Conservation (phyloP, 1,284 basidiomycete genomes). For the Gomphus bonarii region DNA sequence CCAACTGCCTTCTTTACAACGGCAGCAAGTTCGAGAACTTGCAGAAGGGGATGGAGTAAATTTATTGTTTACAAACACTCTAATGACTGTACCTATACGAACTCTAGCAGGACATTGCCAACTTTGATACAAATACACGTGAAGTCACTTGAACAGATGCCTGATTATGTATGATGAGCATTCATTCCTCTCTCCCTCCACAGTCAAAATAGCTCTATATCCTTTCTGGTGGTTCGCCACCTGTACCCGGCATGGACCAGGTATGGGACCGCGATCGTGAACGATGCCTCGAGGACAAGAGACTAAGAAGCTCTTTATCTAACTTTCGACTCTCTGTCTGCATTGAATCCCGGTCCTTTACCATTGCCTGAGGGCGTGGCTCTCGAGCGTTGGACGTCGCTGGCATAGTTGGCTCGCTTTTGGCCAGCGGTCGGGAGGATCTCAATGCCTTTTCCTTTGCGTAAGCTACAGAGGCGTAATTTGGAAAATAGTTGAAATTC, state of each 20-base stretch:
- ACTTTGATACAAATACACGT: background rate
- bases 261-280: background rate
- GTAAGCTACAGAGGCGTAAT: background rate
- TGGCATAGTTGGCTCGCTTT: background rate
- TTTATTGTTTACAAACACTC: background rate
- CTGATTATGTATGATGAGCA: background rate
- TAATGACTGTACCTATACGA: background rate
- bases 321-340: background rate
- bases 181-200: background rate
- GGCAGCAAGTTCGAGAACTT: conserved; percentile 69
- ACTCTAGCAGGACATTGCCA: background rate
- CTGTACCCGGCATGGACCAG: background rate
- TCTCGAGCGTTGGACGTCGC: background rate
- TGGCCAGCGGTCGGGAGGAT: background rate
- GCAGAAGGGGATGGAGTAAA: conserved; percentile 46
- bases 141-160: background rate
- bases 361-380: background rate
- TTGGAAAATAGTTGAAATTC: background rate
- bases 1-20: conserved; percentile 67
- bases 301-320: background rate
- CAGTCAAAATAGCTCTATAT: background rate
- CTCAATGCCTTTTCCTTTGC: background rate
- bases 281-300: background rate
- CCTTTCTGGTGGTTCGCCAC: background rate
- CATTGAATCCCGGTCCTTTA: background rate